These are phyloP conservation scores for Amaranthus cruentus DNA, from an alignment of 148 eudicot genomes.

Conservation along the genomic window DNA sequence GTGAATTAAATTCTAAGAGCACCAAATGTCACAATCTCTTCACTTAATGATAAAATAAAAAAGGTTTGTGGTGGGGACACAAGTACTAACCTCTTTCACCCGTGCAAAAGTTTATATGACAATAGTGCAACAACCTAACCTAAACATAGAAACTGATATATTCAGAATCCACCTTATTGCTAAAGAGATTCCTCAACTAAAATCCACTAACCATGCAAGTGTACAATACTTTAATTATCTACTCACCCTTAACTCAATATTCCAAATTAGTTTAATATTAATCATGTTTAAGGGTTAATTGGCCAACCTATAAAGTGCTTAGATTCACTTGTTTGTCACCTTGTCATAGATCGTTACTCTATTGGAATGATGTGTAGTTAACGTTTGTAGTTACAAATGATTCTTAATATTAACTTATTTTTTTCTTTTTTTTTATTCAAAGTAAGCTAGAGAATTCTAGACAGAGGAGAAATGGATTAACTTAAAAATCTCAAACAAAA, in stretches of 20 bases:
- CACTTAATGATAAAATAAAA: background rate
- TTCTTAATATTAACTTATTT: background rate
- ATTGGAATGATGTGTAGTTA: conserved; percentile 13
- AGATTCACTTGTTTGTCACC: conserved; percentile 21
- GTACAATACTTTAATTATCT: background rate
- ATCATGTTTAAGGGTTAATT: background rate
- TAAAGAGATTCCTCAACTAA: conserved; percentile 6
- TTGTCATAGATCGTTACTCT: background rate
- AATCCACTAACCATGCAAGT: background rate
- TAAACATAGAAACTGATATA: background rate
- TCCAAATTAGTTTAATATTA: background rate
- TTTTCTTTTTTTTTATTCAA: too few relatives aligned
- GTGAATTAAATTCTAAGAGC: too few relatives aligned
- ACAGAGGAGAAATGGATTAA: too few relatives aligned
- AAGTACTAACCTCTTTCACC: background rate
- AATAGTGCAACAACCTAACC: background rate
- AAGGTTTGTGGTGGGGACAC: background rate
- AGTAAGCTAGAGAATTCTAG: too few relatives aligned
- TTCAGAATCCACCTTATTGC: background rate
- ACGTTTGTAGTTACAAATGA: background rate
- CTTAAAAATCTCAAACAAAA: too few relatives aligned
- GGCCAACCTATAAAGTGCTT: conserved; percentile 4
- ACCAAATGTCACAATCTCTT: background rate
- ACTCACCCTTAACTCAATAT: background rate
- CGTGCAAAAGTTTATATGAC: background rate